Evolutionary conservation across 805 yeast genomes (phyloP), one percentile per base, ranked within the genome.

Genomic region (Hanseniaspora hatyaiensis): DNA sequence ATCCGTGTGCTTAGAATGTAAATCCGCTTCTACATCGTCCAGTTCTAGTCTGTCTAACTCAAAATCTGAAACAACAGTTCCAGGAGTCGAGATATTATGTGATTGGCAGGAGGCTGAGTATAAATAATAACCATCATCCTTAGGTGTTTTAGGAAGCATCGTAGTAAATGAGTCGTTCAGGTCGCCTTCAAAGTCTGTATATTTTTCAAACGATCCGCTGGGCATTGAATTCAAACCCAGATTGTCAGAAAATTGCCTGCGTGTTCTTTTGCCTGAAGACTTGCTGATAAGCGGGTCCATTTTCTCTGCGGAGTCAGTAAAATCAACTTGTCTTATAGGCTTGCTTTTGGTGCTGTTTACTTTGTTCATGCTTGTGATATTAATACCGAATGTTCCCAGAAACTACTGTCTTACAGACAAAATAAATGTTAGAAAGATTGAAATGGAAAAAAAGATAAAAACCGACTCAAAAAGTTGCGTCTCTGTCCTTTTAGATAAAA

Each of bases 101-200:
- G 16, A 6, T n/a, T 34, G 28, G 3, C 29, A 4, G 8, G 46
- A 23, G n/a, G 6, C 18, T 22, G 41, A 33, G 4, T 60, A 62
- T 2, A 57, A 57, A 20, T 53, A 56, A 23, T 54, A 46, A 8
- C 58, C 59, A 16, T 65, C 62, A 15, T 68, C 69, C 47, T 61
- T 66, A 18, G 72, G 72, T 0, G 70, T 65, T 49, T 67, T 68
- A 15, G 72, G 72, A 9, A 72, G 67, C 2, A 34, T 5, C 4
- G 34, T 12, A 8, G 8, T 37, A 9, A 13, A 29, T 5, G 31
- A 24, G 8, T 33, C 40, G n/a, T n/a, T n/a, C n/a, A n/a, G n/a
- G 8, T 20, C 15, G 6, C 28, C 22, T 36, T 44, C 41, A 16
- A 30, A 30, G 16, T 36, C 37, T 1, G 41, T 34, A 3, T 23